Evolutionary conservation across 768 basidiomycete species (phyloP).

Genomic region (Suillus paluster): DNA sequence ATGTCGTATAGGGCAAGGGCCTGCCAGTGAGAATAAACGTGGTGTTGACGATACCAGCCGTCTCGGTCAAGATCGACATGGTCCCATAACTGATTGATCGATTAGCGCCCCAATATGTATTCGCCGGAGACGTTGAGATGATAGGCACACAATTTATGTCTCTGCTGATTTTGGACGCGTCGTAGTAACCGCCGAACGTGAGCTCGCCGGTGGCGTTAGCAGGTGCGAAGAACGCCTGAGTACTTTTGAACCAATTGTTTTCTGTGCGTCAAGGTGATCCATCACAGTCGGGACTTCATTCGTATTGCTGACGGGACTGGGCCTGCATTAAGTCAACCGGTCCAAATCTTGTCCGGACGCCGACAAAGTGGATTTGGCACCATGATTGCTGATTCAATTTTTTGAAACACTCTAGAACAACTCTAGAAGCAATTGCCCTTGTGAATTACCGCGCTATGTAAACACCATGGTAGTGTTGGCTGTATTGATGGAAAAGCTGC

Average conservation of each 20-base stretch:
- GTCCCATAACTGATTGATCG: slow-evolving; percentile 32
- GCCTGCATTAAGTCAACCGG: background rate
- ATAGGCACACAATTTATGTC: slow-evolving; percentile 24
- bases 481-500: background rate
- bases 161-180: slow-evolving; percentile 17
- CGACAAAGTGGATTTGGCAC: too few species aligned
- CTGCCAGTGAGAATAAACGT: slow-evolving; percentile 27
- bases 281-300: slow-evolving; percentile 25
- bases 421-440: too few species aligned
- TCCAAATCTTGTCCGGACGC: too few species aligned
- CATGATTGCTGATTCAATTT: slow-evolving; percentile 39
- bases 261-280: slow-evolving; percentile 38
- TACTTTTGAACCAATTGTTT: slow-evolving; percentile 28
- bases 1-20: background rate
- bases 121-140: slow-evolving; percentile 36
- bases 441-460: too few species aligned
- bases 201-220: slow-evolving; percentile 19
- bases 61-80: slow-evolving; percentile 25
- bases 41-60: slow-evolving; percentile 41
- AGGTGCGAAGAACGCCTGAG: slow-evolving; percentile 39
- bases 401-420: background rate
- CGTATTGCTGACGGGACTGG: background rate
- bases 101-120: slow-evolving; percentile 39
- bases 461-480: too few species aligned
- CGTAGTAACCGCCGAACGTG: slow-evolving; percentile 21